Evolutionary conservation across 768 basidiomycete species (phyloP), one percentile per base, ranked within the genome.

Genomic region (Rossbeevera mucosa): DNA sequence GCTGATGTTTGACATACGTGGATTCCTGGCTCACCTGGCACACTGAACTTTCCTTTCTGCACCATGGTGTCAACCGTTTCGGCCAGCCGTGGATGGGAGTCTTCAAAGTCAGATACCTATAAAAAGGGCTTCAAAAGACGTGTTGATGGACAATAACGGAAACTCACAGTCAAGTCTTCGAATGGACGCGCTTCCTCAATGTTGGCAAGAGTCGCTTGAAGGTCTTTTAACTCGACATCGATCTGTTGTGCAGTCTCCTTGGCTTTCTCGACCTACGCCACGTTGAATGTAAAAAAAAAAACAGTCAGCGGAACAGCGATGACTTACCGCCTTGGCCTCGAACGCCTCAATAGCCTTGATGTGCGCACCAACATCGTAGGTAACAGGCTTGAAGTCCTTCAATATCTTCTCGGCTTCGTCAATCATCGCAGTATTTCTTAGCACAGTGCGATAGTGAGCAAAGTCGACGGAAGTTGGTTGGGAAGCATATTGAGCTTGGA

Each of bases 21-120:
- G 2, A 4, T 18, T 14, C 14, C 14, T 18, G 14, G 16, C 77
- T 49, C 67, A 86, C 94, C 94, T 64, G 95, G 95, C 53, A 97
- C 94, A 64, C 88, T 92, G 88, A 92, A 96, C 77, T 97, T 96
- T 72, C 94, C 94, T 76, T 97, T 94, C 82, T 88, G 85, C 58
- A 97, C 71, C 93, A 96, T 95, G 60, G 79, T 88, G 75, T 97
- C 92, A 54, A 96, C 91, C 40, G 88, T 84, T 72, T 96, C 85
- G 33, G 78, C 75, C 70, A 98, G 85, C 71, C 91, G 91, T 16
- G 96, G 96, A 72, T 96, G 88, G 22, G 95, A 95, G 56, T 85
- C 79, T 60, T 86, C 85, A 61, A 98, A 90, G 56, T 99, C 95
- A 65, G 88, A 85, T 56, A 85, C 78, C 93, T 95, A 62, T 52